Conservation (phyloP, 2,329 filamentous ascomycete genomes). For the Alternaria ventricosa region DNA sequence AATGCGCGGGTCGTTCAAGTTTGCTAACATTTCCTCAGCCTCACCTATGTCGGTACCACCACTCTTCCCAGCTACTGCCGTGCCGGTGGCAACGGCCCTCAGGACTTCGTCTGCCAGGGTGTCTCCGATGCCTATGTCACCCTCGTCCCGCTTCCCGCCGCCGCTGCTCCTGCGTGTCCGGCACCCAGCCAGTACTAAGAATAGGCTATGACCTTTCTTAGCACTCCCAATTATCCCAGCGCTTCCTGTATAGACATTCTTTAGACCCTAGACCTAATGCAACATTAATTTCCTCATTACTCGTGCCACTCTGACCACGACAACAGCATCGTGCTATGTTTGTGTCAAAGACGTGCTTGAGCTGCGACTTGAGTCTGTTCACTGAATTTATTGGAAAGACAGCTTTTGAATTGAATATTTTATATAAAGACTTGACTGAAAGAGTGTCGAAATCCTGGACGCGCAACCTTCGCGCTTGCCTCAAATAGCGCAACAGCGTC, state of each 20-base stretch:
- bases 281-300: neutral
- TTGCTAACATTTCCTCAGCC: slow-evolving; percentile 10
- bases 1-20: neutral
- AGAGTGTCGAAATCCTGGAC: neutral
- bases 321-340: neutral
- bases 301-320: neutral
- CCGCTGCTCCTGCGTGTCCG: neutral
- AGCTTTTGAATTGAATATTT: neutral
- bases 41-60: slow-evolving; percentile 19
- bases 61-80: slow-evolving; percentile 22
- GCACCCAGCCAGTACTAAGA: neutral
- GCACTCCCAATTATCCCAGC: neutral
- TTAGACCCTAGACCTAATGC: neutral
- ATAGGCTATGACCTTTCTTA: neutral
- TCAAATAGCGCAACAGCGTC: neutral
- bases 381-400: rapidly evolving
- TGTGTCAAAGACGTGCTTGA: neutral
- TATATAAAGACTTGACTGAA: neutral
- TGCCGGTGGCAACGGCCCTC: slow-evolving; percentile 41
- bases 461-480: neutral
- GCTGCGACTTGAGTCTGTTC: too few species aligned
- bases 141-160: slow-evolving; percentile 16
- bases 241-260: neutral
- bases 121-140: slow-evolving; percentile 64
- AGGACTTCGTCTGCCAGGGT: slow-evolving; percentile 75